These are phyloP conservation scores for Chlamydomonas schloesseri DNA, from an alignment of 139 green algal species.

Conservation along the genomic window DNA sequence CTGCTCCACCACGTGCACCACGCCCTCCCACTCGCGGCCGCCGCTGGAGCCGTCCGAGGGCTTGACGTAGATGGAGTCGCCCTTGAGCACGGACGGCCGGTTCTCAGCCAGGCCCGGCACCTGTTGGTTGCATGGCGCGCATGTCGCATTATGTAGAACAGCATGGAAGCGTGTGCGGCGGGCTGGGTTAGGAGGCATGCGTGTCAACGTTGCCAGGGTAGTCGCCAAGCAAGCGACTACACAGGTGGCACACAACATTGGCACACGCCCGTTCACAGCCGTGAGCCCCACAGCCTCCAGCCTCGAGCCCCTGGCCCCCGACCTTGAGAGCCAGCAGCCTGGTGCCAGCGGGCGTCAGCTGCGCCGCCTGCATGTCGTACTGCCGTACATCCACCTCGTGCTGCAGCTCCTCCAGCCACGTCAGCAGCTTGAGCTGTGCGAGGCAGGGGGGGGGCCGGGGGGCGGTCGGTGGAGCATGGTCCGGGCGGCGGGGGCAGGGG, in stretches of 20 bases:
- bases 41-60: neutral
- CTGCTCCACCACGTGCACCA: constrained; percentile 44
- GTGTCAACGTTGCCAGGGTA: too few relatives aligned
- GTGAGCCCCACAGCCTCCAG: too few relatives aligned
- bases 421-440: constrained; percentile 46
- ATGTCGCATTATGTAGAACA: too few relatives aligned
- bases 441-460: neutral
- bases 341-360: neutral
- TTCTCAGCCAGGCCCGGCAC: constrained; percentile 65
- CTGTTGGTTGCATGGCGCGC: too few relatives aligned
- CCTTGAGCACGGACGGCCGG: constrained; percentile 58
- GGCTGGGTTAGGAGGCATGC: too few relatives aligned
- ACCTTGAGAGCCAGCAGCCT: constrained; percentile 31
- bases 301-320: neutral
- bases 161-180: too few relatives aligned
- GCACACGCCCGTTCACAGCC: too few relatives aligned
- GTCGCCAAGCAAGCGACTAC: too few relatives aligned
- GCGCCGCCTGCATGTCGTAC: constrained; percentile 56
- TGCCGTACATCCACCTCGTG: constrained; percentile 58
- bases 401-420: constrained; percentile 66
- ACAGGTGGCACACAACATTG: neutral
- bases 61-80: constrained; percentile 52
- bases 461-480: neutral
- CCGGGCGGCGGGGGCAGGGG: neutral
- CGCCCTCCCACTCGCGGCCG: constrained; percentile 52